A percentile compares a stretch with the other conserved stretches of the same genome.
Evolutionary conservation across 2,329 filamentous ascomycete genomes (phyloP).

Genomic region (Immersiporthe knoxdaviesiana): DNA sequence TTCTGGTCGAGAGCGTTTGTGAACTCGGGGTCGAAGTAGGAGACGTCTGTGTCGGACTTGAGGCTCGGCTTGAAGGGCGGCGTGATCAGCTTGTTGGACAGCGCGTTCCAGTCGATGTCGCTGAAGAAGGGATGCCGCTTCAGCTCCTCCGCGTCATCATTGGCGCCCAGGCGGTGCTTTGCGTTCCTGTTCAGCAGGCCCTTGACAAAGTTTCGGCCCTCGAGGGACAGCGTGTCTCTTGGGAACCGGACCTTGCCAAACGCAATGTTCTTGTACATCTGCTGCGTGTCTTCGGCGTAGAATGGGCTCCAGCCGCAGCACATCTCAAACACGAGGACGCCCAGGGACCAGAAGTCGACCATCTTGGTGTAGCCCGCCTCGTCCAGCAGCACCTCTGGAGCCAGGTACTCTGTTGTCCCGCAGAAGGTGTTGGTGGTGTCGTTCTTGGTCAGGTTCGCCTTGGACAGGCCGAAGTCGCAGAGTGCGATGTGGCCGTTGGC

Average conservation of each 20-base stretch:
- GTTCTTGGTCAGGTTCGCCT: conserved; percentile 95
- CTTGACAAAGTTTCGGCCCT: conserved; percentile 98
- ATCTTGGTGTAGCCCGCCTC: conserved; percentile 99
- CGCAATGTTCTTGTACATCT: conserved; percentile 99
- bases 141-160: conserved; percentile 88
- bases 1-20: conserved; percentile 90
- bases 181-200: conserved; percentile 95
- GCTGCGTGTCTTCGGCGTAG: conserved; percentile 97
- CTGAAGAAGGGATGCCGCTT: conserved; percentile 94
- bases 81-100: conserved; percentile 88
- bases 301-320: conserved; percentile 99
- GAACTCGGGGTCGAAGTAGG: conserved; percentile 98
- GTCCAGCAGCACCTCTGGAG: conserved; percentile 91
- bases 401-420: conserved; percentile 95
- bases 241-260: conserved; percentile 98
- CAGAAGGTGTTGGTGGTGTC: conserved; percentile 99
- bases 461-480: conserved; percentile 96
- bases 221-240: conserved; percentile 88
- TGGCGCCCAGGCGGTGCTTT: conserved; percentile 89
- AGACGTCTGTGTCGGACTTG: conserved; percentile 93
- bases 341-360: conserved; percentile 99
- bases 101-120: conserved; percentile 89
- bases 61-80: conserved; percentile 98
- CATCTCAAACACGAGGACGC: conserved; percentile 98
- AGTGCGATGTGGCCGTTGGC: conserved; percentile 97